Evolutionary conservation across 2,329 filamentous ascomycete genomes (phyloP), one percentile per base, ranked within the genome.

Genomic region (Lachnellula suecica): DNA sequence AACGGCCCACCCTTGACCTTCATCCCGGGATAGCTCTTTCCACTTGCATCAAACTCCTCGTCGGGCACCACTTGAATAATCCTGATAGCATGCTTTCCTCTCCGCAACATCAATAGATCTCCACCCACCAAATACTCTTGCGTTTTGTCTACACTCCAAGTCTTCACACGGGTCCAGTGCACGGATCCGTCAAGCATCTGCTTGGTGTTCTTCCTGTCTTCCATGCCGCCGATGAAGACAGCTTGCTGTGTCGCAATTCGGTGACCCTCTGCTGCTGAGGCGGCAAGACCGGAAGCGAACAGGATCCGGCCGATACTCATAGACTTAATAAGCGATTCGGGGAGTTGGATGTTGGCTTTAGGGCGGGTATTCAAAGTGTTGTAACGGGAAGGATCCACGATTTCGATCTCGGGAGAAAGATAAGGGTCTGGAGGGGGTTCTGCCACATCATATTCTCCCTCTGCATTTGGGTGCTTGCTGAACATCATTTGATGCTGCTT

Each of bases 51-150:
- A 43, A 59, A 67, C n/a, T 66, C 76, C 43, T 79, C 72, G 62
- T 87, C 80, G 55, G 69, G 71, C 25, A 87, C 71, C 56, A 87
- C 72, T 68, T 85, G 74, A 47, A 87, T 73, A 58, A 85, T 76
- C 42, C 82, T 79, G 42, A 87, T 68, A 56, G 85, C 83, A 68
- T 84, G 78, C 71, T 84, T 85, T 59, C 83, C 83, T 63, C 78
- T 82, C 58, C 84, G 80, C 48, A 87, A 71, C 59, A 87, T 77
- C 57, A 87, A 71, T 43, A 85, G 59, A 57, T 77, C 74, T 10
- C 53, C 80, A 55, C 84, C 80, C 17, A 89, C 78, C 50, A 87
- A 71, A 62, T 78, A 88, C 50, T 82, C 79, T 52, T 74, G 64
- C 1, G 83, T 85, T 48, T 86, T 79, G 22, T 74, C 69, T 0